Conservation (phyloP, 345 rosid species). For the Brassica rapa region DNA sequence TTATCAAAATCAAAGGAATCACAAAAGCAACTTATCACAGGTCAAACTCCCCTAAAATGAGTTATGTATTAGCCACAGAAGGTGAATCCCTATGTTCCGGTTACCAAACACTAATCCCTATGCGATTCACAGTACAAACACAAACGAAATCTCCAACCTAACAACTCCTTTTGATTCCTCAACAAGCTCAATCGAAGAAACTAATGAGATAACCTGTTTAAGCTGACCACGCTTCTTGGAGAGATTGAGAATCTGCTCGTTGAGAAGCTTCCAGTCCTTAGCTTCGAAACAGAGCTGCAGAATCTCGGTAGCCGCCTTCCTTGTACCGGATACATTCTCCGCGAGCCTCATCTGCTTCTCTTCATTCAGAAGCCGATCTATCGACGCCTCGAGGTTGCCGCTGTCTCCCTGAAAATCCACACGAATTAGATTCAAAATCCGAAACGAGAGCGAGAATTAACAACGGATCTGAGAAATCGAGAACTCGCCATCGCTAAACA, state of each 20-base stretch:
- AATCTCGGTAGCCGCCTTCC: slow-evolving; percentile 82
- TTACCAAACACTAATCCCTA: slow-evolving; percentile 24
- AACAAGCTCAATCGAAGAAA: slow-evolving; percentile 9
- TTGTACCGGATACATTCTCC: slow-evolving; percentile 80
- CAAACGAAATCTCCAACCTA: not conserved
- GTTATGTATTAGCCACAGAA: not conserved
- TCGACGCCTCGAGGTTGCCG: slow-evolving; percentile 58
- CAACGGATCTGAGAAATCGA: slow-evolving; percentile 34
- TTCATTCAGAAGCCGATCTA: slow-evolving; percentile 76
- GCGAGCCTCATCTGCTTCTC: slow-evolving; percentile 96
- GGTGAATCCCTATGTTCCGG: slow-evolving; percentile 2
- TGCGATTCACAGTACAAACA: not conserved
- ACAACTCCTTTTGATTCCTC: not conserved
- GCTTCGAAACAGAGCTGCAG: slow-evolving; percentile 86
- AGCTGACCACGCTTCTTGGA: slow-evolving; percentile 97
- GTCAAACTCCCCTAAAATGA: not conserved
- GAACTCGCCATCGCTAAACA: slow-evolving; percentile 34
- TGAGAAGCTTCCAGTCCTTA: slow-evolving; percentile 75
- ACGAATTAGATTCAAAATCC: slow-evolving; percentile 33
- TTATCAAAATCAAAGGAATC: slow-evolving; percentile 10
- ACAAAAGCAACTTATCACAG: slow-evolving; percentile 25
- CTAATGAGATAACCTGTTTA: slow-evolving; percentile 67
- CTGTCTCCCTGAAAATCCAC: slow-evolving; percentile 56
- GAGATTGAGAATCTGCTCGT: slow-evolving; percentile 71
- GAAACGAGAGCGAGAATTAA: not conserved